Evolutionary conservation across 345 rosid genomes (phyloP), one percentile per base, ranked within the genome.

Genomic region (Brassica juncea): DNA sequence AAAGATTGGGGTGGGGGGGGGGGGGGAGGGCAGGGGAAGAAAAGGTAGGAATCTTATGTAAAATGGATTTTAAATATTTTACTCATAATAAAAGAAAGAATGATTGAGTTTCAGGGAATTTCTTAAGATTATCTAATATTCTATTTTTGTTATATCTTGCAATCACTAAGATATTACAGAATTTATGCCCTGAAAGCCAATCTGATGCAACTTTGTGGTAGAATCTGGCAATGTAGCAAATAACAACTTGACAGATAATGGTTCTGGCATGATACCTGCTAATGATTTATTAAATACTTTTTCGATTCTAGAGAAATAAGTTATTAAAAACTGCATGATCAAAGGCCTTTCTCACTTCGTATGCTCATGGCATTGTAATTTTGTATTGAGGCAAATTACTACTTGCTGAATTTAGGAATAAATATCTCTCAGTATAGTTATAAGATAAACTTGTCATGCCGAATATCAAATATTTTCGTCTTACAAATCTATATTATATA

Each of bases 71-170:
- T 79, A 16, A 73, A 77, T 81, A 73, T 78, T 76, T 77, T 71
- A 59, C 74, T 82, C 77, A 82, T 84, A 80, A 78, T 77, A 76
- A 72, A 72, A 3, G 63, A 60, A 81, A 84, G 66, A 57, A 66
- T 72, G 72, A 78, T 66, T 72, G 72, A 68, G 72, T 28, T 63
- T 77, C 42, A 71, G 65, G 59, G 47, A 54, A 63, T 77, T 34
- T 84, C 84, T 82, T 80, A 86, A 74, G 82, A 82, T 80, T 62
- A 64, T 82, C 67, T 80, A 73, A 59, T 77, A 67, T 77, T 84
- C 55, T 31, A 63, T 57, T 54, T 8, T 68, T 78, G 81, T 63
- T 61, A 44, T 35, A 70, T 77, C 16, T 66, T 78, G 31, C 16
- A 30, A 72, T 71, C 77, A 39, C 61, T n/a, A 49, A 79, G 62